phyloP scores from a whole-genome alignment of 345 rosid species.

The Stellera chamaejasme region DNA sequence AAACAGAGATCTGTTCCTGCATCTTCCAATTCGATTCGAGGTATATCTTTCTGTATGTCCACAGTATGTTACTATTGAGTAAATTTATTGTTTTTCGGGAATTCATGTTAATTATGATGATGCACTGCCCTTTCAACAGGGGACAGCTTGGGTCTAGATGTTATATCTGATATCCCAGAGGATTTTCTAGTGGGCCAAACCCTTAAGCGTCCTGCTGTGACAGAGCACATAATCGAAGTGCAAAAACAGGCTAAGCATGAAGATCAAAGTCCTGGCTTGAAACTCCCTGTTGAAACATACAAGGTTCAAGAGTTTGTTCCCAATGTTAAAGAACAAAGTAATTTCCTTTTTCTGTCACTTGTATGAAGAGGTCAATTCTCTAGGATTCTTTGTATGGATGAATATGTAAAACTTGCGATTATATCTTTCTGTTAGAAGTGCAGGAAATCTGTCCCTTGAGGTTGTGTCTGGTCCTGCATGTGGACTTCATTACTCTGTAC shows the following conservation, averaged over 20 bases:
- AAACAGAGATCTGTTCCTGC: slow-evolving; percentile 59
- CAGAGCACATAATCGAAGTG: slow-evolving; percentile 33
- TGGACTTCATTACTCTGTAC: slow-evolving; percentile 46
- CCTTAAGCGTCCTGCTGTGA: slow-evolving; percentile 33
- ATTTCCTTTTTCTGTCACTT: slow-evolving; percentile 32
- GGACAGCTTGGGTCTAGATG: slow-evolving; percentile 54
- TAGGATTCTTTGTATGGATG: slow-evolving; percentile 16
- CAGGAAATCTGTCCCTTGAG: slow-evolving; percentile 91
- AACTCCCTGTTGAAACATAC: slow-evolving; percentile 26
- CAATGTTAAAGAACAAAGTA: slow-evolving; percentile 57
- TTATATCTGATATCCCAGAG: slow-evolving; percentile 47
- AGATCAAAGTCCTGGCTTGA: slow-evolving; percentile 23
- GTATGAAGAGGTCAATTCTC: slow-evolving; percentile 12
- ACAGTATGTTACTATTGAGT: background rate
- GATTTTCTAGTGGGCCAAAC: slow-evolving; percentile 60
- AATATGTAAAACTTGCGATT: slow-evolving; percentile 37
- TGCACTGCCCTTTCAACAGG: slow-evolving; percentile 27
- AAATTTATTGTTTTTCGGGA: background rate
- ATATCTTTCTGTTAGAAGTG: slow-evolving; percentile 66
- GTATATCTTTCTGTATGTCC: slow-evolving; percentile 20
- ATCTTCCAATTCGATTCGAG: slow-evolving; percentile 37
- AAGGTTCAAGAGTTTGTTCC: slow-evolving; percentile 24
- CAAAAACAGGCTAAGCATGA: slow-evolving; percentile 28
- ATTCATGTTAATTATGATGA: slow-evolving; percentile 2
- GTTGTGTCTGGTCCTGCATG: slow-evolving; percentile 82